Conservation (phyloP, 2,329 filamentous ascomycete genomes). For the Plectosphaerella cucumerina region DNA sequence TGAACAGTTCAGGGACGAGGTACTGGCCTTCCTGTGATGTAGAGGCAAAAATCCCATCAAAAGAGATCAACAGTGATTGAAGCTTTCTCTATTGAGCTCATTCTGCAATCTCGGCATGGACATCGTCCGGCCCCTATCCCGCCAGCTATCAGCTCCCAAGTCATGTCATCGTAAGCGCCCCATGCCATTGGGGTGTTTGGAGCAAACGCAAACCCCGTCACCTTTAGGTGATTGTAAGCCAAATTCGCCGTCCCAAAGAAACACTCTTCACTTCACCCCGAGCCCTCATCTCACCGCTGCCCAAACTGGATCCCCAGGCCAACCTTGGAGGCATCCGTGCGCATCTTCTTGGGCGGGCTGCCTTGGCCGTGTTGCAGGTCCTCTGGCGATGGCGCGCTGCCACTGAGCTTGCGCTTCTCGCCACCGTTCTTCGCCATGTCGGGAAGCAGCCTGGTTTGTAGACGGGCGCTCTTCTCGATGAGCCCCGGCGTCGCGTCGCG, state of each 20-base stretch:
- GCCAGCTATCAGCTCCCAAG: no score
- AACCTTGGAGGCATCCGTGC: constrained; percentile 27
- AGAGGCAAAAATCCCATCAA: neutral
- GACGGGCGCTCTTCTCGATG: constrained; percentile 39
- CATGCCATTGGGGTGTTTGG: no score
- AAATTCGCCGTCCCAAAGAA: no score
- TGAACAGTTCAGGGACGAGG: constrained; percentile 22
- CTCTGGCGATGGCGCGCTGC: constrained; percentile 22
- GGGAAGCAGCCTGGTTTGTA: constrained; percentile 49
- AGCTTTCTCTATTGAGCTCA: neutral
- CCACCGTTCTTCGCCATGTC: constrained; percentile 35
- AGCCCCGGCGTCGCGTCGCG: constrained; percentile 38
- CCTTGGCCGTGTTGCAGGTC: constrained; percentile 27
- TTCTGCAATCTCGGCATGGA: neutral
- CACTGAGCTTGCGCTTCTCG: constrained; percentile 50
- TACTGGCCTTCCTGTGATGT: constrained; percentile 19
- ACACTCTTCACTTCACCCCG: no score
- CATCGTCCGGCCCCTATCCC: no score
- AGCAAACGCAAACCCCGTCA: no score
- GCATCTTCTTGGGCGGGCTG: constrained; percentile 49
- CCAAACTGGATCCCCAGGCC: constrained; percentile 51
- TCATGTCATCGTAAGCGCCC: no score
- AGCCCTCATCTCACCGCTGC: constrained; percentile 4
- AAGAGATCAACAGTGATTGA: neutral
- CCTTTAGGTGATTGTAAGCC: no score